Percentiles rank a stretch among this genome's conserved stretches.
These are phyloP conservation scores for Funneliformis mosseae DNA, from an alignment of 192 early-diverging fungal genomes.

Conservation along the genomic window DNA sequence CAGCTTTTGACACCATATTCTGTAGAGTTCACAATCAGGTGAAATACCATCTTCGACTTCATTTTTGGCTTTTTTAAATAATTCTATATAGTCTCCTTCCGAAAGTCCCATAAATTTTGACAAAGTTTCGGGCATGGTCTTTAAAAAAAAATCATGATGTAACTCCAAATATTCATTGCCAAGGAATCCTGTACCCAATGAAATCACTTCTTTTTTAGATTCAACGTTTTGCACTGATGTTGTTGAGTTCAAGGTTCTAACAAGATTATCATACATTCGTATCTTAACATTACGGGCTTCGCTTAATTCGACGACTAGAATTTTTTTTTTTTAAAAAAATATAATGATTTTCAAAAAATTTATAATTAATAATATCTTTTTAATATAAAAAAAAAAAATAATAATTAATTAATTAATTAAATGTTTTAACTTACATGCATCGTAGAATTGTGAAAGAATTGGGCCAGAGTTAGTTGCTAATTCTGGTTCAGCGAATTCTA, in stretches of 20 bases:
- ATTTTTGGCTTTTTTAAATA: not conserved
- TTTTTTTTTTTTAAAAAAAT: too few species aligned
- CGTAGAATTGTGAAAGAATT: not conserved
- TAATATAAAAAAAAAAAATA: too few species aligned
- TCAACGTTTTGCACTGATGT: not conserved
- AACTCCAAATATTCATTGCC: not conserved
- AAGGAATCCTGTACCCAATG: not conserved
- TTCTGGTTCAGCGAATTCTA: not conserved
- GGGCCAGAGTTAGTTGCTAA: not conserved
- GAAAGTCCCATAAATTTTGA: not conserved
- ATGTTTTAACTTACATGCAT: not conserved
- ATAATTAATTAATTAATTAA: too few species aligned
- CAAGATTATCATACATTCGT: not conserved
- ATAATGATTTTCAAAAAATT: too few species aligned
- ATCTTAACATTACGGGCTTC: not conserved
- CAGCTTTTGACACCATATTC: not conserved
- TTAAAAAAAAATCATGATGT: not conserved
- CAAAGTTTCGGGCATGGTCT: not conserved
- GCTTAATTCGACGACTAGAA: not conserved
- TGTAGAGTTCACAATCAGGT: not conserved
- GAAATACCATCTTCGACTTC: not conserved
- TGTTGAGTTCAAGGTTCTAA: not conserved
- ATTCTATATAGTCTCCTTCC: not conserved
- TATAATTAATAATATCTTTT: too few species aligned
- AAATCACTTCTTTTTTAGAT: not conserved